Evolutionary conservation across 2,329 filamentous ascomycete species (phyloP), one percentile per base, ranked within the genome.

Genomic region (Aspergillus tanneri): DNA sequence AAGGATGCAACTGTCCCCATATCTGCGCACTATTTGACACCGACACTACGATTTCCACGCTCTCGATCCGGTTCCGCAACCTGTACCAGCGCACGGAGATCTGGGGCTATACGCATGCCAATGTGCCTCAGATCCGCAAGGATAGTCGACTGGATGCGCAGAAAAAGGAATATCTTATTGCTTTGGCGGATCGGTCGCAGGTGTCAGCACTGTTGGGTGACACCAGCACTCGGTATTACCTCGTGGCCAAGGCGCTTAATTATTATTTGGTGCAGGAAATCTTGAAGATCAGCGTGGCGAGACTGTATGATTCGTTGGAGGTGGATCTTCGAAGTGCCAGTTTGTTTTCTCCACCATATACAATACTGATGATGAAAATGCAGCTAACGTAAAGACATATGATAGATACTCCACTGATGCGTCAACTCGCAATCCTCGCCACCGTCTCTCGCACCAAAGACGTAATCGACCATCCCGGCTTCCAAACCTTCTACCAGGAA

Each of bases 191-290:
- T 19, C 38, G 30, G 12, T 25, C 43, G 2, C 40, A 51, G 5
- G 58, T 57, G 3, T 50, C 49, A 2, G 42, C 50, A 10, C 57
- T 68, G 24, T 50, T 68, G 12, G 49, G 49, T 5, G 55, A 60
- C 23, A 23, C 53, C 2, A 32, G 39, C 3, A 64, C 61, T 4
- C 52, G 64, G 11, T 56, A 47, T 18, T 46, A 57, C 5, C 50
- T 62, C 10, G 44, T 69, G 8, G 49, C 60, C 8, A 65, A 64
- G 25, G 57, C 62, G 2, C 60, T 70, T 34, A 64, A 65, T 40
- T 55, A 47, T 21, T 63, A 59, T 37, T 43, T 66, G 5, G 51
- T 57, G 21, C 49, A 52, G 2, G 47, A 58, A 5, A 45, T 67
- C 2, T 41, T 67, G 32, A 60, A 55, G 8, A 46, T 57, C 18